phyloP scores from a whole-genome alignment of 306 rosid genomes.

The Cyamopsis tetragonoloba region DNA sequence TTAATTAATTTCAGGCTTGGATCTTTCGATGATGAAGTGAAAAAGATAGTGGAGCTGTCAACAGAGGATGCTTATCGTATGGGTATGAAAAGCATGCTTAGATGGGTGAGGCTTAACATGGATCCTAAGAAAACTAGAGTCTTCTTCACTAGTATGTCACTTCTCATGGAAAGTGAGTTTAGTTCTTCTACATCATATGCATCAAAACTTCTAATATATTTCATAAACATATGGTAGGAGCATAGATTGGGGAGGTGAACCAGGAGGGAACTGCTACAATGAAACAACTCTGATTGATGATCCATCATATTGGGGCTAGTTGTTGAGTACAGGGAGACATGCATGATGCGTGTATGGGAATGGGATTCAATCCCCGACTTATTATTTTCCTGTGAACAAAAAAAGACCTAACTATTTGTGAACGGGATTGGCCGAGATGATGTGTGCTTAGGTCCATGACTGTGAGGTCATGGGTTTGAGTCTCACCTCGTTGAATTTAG shows the following conservation, averaged over 20 bases:
- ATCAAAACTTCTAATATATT: background rate
- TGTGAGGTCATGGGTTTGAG: too few species aligned
- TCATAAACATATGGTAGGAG: slow-evolving; percentile 48
- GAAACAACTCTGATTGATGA: slow-evolving; percentile 68
- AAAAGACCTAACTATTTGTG: too few species aligned
- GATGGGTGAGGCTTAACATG: slow-evolving; percentile 89
- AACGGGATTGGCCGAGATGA: too few species aligned
- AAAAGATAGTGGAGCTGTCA: slow-evolving; percentile 62
- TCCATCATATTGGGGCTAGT: slow-evolving; percentile 72
- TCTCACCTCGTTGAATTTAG: too few species aligned
- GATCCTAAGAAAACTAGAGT: slow-evolving; percentile 82
- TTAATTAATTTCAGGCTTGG: slow-evolving; percentile 82
- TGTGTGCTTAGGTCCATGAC: too few species aligned
- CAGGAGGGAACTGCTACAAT: slow-evolving; percentile 75
- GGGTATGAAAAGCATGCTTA: slow-evolving; percentile 90
- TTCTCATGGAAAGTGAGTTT: slow-evolving; percentile 68
- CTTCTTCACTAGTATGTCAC: slow-evolving; percentile 99
- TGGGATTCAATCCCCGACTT: too few species aligned
- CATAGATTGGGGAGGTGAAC: slow-evolving; percentile 78
- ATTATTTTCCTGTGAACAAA: too few species aligned
- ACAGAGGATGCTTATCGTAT: slow-evolving; percentile 87
- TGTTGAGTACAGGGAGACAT: too few species aligned
- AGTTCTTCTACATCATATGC: background rate
- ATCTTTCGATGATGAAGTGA: slow-evolving; percentile 73
- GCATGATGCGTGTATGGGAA: too few species aligned